These are phyloP conservation scores for Coccomyxa sp. DNA, from an alignment of 139 green algal species.

Conservation along the genomic window DNA sequence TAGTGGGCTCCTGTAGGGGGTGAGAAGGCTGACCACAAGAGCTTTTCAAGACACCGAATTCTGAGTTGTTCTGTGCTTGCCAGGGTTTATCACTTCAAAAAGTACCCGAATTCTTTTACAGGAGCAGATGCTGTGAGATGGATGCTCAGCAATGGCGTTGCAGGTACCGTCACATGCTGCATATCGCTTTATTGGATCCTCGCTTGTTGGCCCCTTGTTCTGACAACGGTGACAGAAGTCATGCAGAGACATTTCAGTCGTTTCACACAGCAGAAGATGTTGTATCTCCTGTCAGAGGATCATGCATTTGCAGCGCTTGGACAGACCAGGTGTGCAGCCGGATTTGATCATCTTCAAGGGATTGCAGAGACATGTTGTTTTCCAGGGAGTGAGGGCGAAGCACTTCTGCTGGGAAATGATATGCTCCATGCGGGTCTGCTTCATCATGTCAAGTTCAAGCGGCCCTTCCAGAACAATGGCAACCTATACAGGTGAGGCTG, in stretches of 20 bases:
- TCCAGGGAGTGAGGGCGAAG: too few species aligned
- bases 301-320: too few species aligned
- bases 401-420: conserved; percentile 15
- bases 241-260: too few species aligned
- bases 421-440: conserved; percentile 24
- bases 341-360: too few species aligned
- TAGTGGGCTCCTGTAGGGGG: not conserved
- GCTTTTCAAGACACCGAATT: not conserved
- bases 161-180: not conserved
- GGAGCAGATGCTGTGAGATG: conserved; percentile 23
- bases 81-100: conserved; percentile 24
- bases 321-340: too few species aligned
- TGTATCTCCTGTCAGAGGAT: not conserved
- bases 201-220: too few species aligned
- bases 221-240: too few species aligned
- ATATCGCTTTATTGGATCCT: too few species aligned
- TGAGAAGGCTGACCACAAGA: not conserved
- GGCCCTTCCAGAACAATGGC: conserved; percentile 11
- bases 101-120: conserved; percentile 20
- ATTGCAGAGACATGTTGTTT: too few species aligned
- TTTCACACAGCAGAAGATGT: conserved; percentile 1
- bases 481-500: conserved; percentile 18
- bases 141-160: conserved; percentile 3
- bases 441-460: conserved; percentile 20
- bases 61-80: not conserved